Evolutionary conservation across 371 early-diverging fungal species (phyloP), one percentile per base, ranked within the genome.

Genomic region (Chytridium lagenaria): DNA sequence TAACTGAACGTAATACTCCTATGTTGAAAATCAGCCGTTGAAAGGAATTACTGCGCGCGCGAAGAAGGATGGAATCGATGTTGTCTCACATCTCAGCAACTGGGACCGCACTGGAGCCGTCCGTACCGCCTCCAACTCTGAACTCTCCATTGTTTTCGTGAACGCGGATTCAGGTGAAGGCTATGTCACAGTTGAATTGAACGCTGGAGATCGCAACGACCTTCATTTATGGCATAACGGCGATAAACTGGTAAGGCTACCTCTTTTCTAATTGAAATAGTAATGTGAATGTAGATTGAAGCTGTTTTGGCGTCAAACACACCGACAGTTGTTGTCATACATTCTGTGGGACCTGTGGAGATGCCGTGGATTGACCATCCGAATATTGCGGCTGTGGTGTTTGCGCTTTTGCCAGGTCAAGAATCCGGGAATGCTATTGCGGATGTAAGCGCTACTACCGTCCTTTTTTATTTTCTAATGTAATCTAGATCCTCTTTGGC

Each of bases 381-480:
- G n/a, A 85, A 87, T 68, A 67, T 82, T 23, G 83, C 79, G 51
- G 88, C 88, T 5, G 80, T 90, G 34, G 70, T 90, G 7, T 84
- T 82, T 73, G 84, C 89, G 15, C 81, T 85, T 37, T 70, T 85
- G 26, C 84, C 85, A 12, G 85, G 88, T 33, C 88, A 90, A 80
- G 90, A 90, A 69, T 78, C 87, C n/a, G 90, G 90, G 31, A 87
- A 88, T 57, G 79, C 88, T 22, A 74, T 90, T 31, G 86, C 88
- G 0, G 88, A 88, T 74, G 78, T 90, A 7, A 61, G 50, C 51
- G 30, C 34, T 19, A 44, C 12, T 26, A 44, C 49, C 50, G 16
- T n/a, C n/a, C n/a, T n/a, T n/a, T n/a, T n/a, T n/a, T n/a, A n/a
- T n/a, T n/a, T n/a, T n/a, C n/a, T n/a, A n/a, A 55, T 7, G 16